These are phyloP conservation scores for Teratosphaeria viscida DNA, from an alignment of 2,329 filamentous ascomycete genomes.

Conservation along the genomic window DNA sequence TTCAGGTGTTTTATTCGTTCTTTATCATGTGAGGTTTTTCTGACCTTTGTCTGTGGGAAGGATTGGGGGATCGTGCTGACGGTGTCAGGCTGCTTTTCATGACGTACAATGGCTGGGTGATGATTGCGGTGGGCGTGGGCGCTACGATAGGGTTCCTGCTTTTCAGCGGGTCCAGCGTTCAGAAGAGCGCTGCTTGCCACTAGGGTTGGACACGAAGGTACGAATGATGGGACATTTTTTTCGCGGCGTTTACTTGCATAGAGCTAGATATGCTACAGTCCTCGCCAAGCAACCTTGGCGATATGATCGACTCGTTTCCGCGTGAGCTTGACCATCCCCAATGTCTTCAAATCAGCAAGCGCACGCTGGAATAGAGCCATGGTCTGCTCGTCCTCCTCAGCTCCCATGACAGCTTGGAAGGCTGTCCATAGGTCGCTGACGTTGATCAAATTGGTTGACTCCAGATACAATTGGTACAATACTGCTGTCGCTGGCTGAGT, in stretches of 20 bases:
- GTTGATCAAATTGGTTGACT: slow-evolving; percentile 68
- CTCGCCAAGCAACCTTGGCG: slow-evolving; percentile 63
- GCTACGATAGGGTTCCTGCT: slow-evolving; percentile 79
- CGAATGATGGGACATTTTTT: not conserved
- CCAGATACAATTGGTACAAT: slow-evolving; percentile 68
- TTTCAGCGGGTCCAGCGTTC: slow-evolving; percentile 60
- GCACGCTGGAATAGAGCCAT: slow-evolving; percentile 72
- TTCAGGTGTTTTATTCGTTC: slow-evolving; percentile 97
- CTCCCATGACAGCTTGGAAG: slow-evolving; percentile 54
- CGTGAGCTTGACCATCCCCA: slow-evolving; percentile 82
- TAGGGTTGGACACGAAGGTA: slow-evolving; percentile 31
- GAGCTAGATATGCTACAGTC: slow-evolving; percentile 2
- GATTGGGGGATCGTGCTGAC: not conserved
- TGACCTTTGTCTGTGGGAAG: no score
- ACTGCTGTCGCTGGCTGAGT: slow-evolving; percentile 62
- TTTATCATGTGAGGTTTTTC: slow-evolving; percentile 82
- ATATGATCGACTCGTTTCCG: slow-evolving; percentile 89
- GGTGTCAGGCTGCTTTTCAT: slow-evolving; percentile 83
- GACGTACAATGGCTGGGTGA: slow-evolving; percentile 99
- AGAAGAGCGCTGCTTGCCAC: slow-evolving; percentile 84
- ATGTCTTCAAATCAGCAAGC: slow-evolving; percentile 69
- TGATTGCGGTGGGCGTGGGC: slow-evolving; percentile 80
- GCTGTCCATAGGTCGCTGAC: slow-evolving; percentile 70
- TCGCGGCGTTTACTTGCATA: not conserved
- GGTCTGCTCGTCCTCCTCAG: slow-evolving; percentile 29